A percentile compares a stretch with the other conserved stretches of the same genome.
phyloP scores from a whole-genome alignment of 192 early-diverging fungal genomes.

The Coemansia sp. region DNA sequence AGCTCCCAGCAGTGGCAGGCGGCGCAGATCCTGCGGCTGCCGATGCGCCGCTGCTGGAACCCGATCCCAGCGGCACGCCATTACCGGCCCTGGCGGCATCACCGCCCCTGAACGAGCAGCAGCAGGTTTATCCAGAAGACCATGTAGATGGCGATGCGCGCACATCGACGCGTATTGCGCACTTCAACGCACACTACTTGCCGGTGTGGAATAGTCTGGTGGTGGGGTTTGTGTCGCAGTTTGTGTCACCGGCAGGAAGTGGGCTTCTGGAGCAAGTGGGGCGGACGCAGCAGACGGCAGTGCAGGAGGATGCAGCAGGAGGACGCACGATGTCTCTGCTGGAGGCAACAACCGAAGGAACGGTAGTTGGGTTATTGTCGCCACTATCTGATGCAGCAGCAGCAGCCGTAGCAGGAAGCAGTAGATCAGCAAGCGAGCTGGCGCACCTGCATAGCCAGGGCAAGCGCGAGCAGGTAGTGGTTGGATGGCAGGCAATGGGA shows the following conservation, averaged over 20 bases:
- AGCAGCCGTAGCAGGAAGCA: background rate
- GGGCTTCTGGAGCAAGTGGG: conserved; percentile 29
- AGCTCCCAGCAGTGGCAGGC: conserved; percentile 12
- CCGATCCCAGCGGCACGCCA: conserved; percentile 13
- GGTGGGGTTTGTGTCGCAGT: conserved; percentile 54
- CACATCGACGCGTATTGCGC: conserved; percentile 9
- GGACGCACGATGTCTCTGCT: conserved; percentile 46
- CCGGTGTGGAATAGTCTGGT: conserved; percentile 50
- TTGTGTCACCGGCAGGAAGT: conserved; percentile 47
- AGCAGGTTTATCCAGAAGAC: background rate
- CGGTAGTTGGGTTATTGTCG: conserved; percentile 44
- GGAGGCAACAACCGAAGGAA: conserved; percentile 50
- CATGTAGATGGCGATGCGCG: background rate
- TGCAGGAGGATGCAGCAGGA: background rate
- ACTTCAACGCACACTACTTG: conserved; percentile 43
- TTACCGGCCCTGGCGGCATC: conserved; percentile 12
- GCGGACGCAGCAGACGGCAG: background rate
- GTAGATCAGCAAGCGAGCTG: background rate
- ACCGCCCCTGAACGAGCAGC: background rate
- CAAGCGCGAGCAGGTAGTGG: conserved; percentile 10
- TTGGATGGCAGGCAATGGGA: conserved; percentile 51
- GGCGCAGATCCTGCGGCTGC: background rate
- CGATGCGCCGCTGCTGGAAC: background rate
- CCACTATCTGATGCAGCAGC: conserved; percentile 21
- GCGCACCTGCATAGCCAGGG: background rate